phyloP scores from a whole-genome alignment of 2,329 filamentous ascomycete genomes.

The Fusarium compactum region DNA sequence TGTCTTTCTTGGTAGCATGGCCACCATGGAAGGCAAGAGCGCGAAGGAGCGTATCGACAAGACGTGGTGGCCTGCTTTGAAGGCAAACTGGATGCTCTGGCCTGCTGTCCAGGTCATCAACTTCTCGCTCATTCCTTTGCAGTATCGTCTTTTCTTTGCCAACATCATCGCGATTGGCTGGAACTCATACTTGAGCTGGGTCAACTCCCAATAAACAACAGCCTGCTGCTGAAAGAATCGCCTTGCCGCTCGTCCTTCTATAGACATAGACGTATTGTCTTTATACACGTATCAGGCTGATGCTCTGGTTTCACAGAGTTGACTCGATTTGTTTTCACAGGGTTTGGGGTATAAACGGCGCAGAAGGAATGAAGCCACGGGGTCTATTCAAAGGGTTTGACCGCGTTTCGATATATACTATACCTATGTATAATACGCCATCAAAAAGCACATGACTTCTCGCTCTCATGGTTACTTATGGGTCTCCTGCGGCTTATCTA shows the following conservation, averaged over 20 bases:
- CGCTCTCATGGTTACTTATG: neutral
- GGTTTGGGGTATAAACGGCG: conserved; percentile 20
- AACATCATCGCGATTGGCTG: conserved; percentile 80
- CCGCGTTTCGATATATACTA: conserved; percentile 30
- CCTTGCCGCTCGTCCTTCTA: conserved; percentile 10
- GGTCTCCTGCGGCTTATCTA: conserved; percentile 29
- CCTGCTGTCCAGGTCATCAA: conserved; percentile 86
- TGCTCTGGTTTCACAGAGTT: conserved; percentile 6
- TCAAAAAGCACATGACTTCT: conserved; percentile 20
- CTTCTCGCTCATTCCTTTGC: conserved; percentile 86
- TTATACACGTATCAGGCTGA: conserved; percentile 13
- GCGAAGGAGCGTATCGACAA: conserved; percentile 75
- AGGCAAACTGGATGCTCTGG: conserved; percentile 91
- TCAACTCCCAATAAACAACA: conserved; percentile 62
- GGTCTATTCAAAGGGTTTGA: conserved; percentile 8
- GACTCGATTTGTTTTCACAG: conserved; percentile 6
- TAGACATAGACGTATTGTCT: conserved; percentile 38
- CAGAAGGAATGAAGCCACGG: conserved; percentile 13
- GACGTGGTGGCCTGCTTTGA: conserved; percentile 78
- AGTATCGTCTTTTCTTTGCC: conserved; percentile 86
- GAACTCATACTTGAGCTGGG: conserved; percentile 73
- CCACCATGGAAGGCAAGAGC: conserved; percentile 76
- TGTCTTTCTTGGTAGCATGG: conserved; percentile 86
- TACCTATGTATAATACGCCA: conserved; percentile 22
- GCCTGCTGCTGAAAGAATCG: neutral